Base-by-base conservation (phyloP, 768 basidiomycete genomes). In the Imleria badia region DNA sequence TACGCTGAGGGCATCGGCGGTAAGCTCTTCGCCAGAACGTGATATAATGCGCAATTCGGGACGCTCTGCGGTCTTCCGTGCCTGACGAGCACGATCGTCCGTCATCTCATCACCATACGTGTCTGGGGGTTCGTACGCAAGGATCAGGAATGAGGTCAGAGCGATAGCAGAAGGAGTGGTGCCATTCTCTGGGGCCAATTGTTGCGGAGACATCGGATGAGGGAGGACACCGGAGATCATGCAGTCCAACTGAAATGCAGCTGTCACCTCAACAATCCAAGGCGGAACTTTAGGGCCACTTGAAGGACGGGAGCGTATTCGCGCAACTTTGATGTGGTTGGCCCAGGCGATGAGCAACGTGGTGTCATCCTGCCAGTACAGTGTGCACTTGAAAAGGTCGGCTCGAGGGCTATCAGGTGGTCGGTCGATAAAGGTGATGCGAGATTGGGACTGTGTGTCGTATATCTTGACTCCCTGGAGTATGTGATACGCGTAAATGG, bases 271-370 rank as follows among this genome's bases (percentile, higher is more conserved):
- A 48, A 92, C 91, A 36, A 84, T 70, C 52, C 86, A 78, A 10
- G 86, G 84, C 0, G 85, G 78, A 10, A 78, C 71, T 54, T 78
- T 80, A 2, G 79, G 72, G 0, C 77, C 67, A 3, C 77, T 65
- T 6, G 79, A 69, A n/a, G 76, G 78, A 36, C 87, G 78, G 3
- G 83, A 76, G 17, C 87, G 83, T 51, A 96, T 80, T 13, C 90
- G 83, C 7, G 89, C 93, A 23, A 98, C 86, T 67, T 93, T 96
- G 77, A 98, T 89, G 48, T 86, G 79, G 71, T 95, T 90, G 11
- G 94, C 94, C 97, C 95, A 98, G 2, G 85, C 89, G 45, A 98
- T 88, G 36, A 99, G 80, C 3, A 99, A 79, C 0, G 93, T 94
- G 1, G 83, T 81, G 63, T 95, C 91, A 65, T 97, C 94, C 63